Evolutionary conservation across 164 flowering plant species (phyloP), one percentile per base, ranked within the genome.

Genomic region (Sedum album): DNA sequence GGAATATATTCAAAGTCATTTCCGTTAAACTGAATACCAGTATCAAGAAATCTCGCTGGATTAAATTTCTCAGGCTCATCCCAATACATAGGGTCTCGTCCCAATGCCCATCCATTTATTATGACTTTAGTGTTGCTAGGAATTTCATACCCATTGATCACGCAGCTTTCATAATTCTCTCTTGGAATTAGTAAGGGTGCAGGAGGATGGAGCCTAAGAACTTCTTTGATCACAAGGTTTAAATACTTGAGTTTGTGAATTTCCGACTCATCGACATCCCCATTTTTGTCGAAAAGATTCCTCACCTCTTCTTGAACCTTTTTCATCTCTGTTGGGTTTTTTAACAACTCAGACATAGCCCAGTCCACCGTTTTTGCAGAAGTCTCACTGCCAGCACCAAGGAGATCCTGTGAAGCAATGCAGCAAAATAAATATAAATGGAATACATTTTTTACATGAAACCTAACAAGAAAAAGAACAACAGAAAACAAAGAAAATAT

Each of bases 281-380:
- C 55, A 57, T 60, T 60, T 69, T 9, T 17, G 17, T 42, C 66
- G 39, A 60, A 69, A 1, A 69, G 38, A 1, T 26, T 44, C 15
- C 71, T 39, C 46, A 69, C 35, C 71, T 25, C n/a, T n/a, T n/a
- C n/a, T n/a, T n/a, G n/a, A 25, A 46, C 53, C 51, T 69, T 69
- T 69, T 69, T 18, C 71, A 57, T 38, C 10, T 38, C 49, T 55
- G 23, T 57, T 4, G 53, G 70, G 33, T 69, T 69, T 17, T 38
- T 69, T 28, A 67, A 6, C 61, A 67, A 46, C 33, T 68, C 63
- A 49, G 70, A 38, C 63, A 68, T 68, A 20, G 70, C 70, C 63
- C 70, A 51, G 3, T 51, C 63, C 4, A 33, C 63, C 0, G 60
- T 51, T 2, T 9, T 30, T 21, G n/a, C n/a, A n/a, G n/a, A n/a